phyloP scores from a whole-genome alignment of 2,329 filamentous ascomycete genomes.

The Xylariaceae sp. region DNA sequence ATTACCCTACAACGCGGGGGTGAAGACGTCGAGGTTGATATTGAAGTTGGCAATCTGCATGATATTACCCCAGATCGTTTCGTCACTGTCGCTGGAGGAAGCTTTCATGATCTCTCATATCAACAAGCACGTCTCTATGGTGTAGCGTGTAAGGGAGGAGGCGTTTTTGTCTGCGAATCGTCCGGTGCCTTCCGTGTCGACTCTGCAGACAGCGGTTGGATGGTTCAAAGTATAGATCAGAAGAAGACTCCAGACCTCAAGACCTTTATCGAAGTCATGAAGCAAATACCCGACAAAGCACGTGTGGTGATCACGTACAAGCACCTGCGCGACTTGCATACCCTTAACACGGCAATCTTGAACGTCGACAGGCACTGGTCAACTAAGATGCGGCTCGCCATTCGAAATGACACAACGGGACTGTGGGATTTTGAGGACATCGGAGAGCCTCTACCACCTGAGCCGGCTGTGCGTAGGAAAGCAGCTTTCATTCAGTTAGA shows the following conservation, averaged over 20 bases:
- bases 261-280: constrained; percentile 87
- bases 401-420: constrained; percentile 84
- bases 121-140: constrained; percentile 96
- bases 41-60: constrained; percentile 85
- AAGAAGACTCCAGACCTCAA: constrained; percentile 84
- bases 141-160: constrained; percentile 73
- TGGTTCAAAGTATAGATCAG: constrained; percentile 89
- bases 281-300: constrained; percentile 73
- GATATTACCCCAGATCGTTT: constrained; percentile 94
- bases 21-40: constrained; percentile 77
- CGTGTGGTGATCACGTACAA: constrained; percentile 94
- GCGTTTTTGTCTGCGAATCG: constrained; percentile 88
- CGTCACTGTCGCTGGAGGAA: constrained; percentile 86
- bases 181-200: constrained; percentile 94
- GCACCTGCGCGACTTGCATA: constrained; percentile 91
- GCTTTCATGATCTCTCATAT: constrained; percentile 95
- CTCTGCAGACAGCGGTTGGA: constrained; percentile 84
- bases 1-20: constrained; percentile 86
- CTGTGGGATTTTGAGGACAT: constrained; percentile 93
- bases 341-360: constrained; percentile 86
- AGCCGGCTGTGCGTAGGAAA: constrained; percentile 66
- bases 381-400: constrained; percentile 86
- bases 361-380: constrained; percentile 95
- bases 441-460: constrained; percentile 72
- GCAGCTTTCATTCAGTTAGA: constrained; percentile 91